These are phyloP conservation scores for Rhodamnia rubescens DNA, from an alignment of 345 rosid genomes.

Conservation along the genomic window DNA sequence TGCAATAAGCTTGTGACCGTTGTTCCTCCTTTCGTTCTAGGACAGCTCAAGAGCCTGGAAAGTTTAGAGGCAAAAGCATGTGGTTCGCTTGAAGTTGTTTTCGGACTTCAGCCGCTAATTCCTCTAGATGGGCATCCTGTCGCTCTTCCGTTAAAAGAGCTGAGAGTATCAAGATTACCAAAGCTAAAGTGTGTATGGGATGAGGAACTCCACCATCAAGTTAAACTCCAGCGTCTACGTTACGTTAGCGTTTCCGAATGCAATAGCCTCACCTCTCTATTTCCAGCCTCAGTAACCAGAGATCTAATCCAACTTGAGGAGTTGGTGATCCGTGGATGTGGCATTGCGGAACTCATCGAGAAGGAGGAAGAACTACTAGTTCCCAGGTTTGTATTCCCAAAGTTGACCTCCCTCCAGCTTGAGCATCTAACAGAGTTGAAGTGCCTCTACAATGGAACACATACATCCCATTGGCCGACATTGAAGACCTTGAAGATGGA, in stretches of 20 bases:
- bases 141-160: background rate
- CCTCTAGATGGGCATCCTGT: background rate
- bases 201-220: fast-evolving
- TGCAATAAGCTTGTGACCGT: background rate
- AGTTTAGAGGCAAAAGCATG: fast-evolving
- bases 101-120: fast-evolving
- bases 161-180: fast-evolving
- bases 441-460: background rate
- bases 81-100: background rate
- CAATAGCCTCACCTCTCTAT: background rate
- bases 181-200: background rate
- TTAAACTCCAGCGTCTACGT: background rate
- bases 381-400: background rate
- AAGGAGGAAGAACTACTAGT: background rate
- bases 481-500: background rate
- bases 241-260: too few relatives aligned
- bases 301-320: background rate
- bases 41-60: background rate
- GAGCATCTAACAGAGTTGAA: background rate
- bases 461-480: background rate
- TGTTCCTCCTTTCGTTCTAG: fast-evolving
- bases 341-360: background rate
- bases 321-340: background rate
- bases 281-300: fast-evolving
- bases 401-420: background rate